Conservation (phyloP, 2,329 filamentous ascomycete genomes). For the Pseudopyrenochaeta lycopersici region DNA sequence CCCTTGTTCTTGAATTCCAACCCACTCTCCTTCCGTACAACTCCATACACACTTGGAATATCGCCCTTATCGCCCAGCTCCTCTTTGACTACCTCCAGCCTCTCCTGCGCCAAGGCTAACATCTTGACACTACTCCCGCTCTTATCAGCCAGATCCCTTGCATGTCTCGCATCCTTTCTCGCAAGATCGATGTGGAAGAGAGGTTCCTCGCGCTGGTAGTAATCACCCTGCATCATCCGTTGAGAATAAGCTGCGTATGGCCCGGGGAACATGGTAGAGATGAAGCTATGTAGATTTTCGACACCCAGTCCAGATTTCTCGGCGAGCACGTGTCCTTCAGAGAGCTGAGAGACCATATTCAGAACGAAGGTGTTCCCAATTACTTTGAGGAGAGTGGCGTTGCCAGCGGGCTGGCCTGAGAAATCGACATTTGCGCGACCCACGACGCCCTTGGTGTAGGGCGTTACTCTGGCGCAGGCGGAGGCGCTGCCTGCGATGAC, state of each 20-base stretch:
- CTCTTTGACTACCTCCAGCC: slow-evolving; percentile 74
- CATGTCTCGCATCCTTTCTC: slow-evolving; percentile 82
- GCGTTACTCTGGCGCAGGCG: slow-evolving; percentile 70
- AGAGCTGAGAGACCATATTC: slow-evolving; percentile 81
- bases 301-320: slow-evolving; percentile 82
- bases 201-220: slow-evolving; percentile 79
- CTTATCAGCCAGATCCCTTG: slow-evolving; percentile 69
- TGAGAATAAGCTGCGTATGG: slow-evolving; percentile 78
- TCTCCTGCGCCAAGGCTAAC: slow-evolving; percentile 70
- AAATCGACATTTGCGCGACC: slow-evolving; percentile 75
- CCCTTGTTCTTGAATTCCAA: slow-evolving; percentile 70
- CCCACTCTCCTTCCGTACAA: slow-evolving; percentile 76
- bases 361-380: slow-evolving; percentile 88
- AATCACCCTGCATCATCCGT: slow-evolving; percentile 79
- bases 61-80: slow-evolving; percentile 77
- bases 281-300: slow-evolving; percentile 73
- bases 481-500: slow-evolving; percentile 73
- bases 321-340: slow-evolving; percentile 79
- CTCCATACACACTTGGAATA: slow-evolving; percentile 84
- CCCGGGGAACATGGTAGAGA: slow-evolving; percentile 78
- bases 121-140: slow-evolving; percentile 71
- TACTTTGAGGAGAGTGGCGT: slow-evolving; percentile 78
- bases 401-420: slow-evolving; percentile 71
- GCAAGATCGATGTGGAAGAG: slow-evolving; percentile 84
- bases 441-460: slow-evolving; percentile 78